phyloP scores from a whole-genome alignment of 495 filamentous ascomycete genomes.

The Tricharina praecox region DNA sequence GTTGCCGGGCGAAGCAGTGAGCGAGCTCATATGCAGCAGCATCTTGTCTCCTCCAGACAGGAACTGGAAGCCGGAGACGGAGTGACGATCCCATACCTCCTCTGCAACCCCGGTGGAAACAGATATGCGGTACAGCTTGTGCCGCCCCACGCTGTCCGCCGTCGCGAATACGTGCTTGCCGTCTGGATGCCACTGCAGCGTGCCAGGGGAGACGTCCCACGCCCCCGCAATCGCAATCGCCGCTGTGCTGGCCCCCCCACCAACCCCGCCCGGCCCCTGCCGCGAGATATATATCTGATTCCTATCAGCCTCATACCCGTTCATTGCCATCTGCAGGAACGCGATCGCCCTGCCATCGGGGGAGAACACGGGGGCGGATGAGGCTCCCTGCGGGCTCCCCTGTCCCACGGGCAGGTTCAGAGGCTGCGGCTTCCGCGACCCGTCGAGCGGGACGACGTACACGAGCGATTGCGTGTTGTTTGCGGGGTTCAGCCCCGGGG shows the following conservation, averaged over 20 bases:
- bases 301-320: slow-evolving; percentile 81
- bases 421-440: slow-evolving; percentile 15
- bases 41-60: slow-evolving; percentile 40
- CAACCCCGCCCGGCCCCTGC: slow-evolving; percentile 7
- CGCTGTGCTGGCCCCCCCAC: too few species aligned
- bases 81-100: slow-evolving; percentile 42
- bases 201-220: slow-evolving; percentile 53
- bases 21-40: slow-evolving; percentile 45
- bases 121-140: slow-evolving; percentile 45
- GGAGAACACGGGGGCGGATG: slow-evolving; percentile 55
- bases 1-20: slow-evolving; percentile 31
- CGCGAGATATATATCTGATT: slow-evolving; percentile 42
- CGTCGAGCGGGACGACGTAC: slow-evolving; percentile 43
- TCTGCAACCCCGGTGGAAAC: slow-evolving; percentile 30
- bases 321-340: slow-evolving; percentile 59
- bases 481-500: slow-evolving; percentile 58
- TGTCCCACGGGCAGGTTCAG: slow-evolving; percentile 35
- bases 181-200: slow-evolving; percentile 47
- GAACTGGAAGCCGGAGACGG: slow-evolving; percentile 40
- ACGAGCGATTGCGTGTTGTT: slow-evolving; percentile 64
- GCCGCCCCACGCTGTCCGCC: slow-evolving; percentile 47
- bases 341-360: slow-evolving; percentile 52
- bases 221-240: slow-evolving; percentile 32
- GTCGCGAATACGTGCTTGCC: slow-evolving; percentile 46
- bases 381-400: slow-evolving; percentile 47